Percentiles rank a stretch among this genome's conserved stretches.
phyloP scores from a whole-genome alignment of 192 early-diverging fungal species.

The Allomyces javanicus region DNA sequence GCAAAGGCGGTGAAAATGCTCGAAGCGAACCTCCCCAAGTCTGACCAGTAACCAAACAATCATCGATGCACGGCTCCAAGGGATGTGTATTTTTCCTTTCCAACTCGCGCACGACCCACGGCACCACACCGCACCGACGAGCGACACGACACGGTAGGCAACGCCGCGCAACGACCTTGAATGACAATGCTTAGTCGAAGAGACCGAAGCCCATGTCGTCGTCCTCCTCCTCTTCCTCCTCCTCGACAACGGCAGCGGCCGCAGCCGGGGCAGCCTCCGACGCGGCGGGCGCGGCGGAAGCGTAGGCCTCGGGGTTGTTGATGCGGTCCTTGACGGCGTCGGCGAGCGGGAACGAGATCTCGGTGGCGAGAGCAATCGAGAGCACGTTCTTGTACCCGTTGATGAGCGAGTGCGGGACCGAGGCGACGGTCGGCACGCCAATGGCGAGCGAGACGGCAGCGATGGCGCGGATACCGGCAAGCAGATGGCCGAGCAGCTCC shows the following conservation, averaged over 20 bases:
- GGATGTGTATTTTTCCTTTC: too few relatives aligned
- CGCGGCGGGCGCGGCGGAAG: slow-evolving; percentile 57
- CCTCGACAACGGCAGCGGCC: slow-evolving; percentile 22
- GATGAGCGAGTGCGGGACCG: slow-evolving; percentile 88
- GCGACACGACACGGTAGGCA: too few relatives aligned
- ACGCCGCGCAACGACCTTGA: too few relatives aligned
- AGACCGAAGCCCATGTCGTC: slow-evolving; percentile 87
- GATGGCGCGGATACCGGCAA: slow-evolving; percentile 49
- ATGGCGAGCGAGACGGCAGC: slow-evolving; percentile 65
- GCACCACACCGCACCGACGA: too few relatives aligned
- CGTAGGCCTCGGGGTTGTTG: slow-evolving; percentile 75
- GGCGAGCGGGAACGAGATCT: slow-evolving; percentile 74
- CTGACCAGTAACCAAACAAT: too few relatives aligned
- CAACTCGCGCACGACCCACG: too few relatives aligned
- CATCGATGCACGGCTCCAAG: too few relatives aligned
- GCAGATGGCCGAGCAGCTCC: slow-evolving; percentile 40
- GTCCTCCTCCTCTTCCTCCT: slow-evolving; percentile 63
- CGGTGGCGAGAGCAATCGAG: slow-evolving; percentile 68
- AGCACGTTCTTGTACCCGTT: slow-evolving; percentile 97
- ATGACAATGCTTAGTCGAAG: slow-evolving; percentile 41
- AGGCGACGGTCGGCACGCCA: slow-evolving; percentile 57
- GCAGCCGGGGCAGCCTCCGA: slow-evolving; percentile 35
- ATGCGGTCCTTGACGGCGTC: slow-evolving; percentile 78
- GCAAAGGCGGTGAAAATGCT: too few relatives aligned
- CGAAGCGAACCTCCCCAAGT: too few relatives aligned